phyloP scores from a whole-genome alignment of 2,329 filamentous ascomycete genomes.

The Exophiala alcalophila region DNA sequence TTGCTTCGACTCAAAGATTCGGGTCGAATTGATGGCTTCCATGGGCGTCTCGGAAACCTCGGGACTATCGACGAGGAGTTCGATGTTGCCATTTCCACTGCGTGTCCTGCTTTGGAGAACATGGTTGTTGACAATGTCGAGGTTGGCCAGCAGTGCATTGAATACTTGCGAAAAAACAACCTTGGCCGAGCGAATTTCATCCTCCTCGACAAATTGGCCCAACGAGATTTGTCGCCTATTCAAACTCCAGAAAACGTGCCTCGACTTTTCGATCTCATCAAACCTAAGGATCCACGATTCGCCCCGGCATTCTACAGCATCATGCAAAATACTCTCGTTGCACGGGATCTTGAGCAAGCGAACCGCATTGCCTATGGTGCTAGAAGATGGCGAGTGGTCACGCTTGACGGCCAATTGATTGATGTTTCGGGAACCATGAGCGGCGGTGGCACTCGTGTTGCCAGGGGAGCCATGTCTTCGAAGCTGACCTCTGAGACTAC shows the following conservation, averaged over 20 bases:
- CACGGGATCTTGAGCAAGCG: constrained; percentile 87
- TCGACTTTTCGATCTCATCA: constrained; percentile 87
- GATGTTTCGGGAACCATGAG: constrained; percentile 99
- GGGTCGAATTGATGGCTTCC: constrained; percentile 93
- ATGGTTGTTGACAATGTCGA: constrained; percentile 97
- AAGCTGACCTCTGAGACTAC: constrained; percentile 84
- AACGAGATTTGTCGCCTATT: constrained; percentile 73
- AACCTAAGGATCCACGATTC: constrained; percentile 82
- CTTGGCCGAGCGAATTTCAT: constrained; percentile 97
- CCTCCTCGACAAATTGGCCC: constrained; percentile 80
- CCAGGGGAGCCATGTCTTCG: constrained; percentile 93
- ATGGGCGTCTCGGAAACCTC: constrained; percentile 89
- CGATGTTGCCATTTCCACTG: constrained; percentile 97
- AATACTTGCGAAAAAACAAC: constrained; percentile 95
- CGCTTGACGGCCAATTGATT: constrained; percentile 89
- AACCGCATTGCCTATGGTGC: constrained; percentile 96
- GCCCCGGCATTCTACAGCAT: constrained; percentile 91
- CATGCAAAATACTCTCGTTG: constrained; percentile 91
- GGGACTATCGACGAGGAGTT: constrained; percentile 92
- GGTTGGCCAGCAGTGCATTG: constrained; percentile 94
- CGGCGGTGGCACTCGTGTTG: constrained; percentile 86
- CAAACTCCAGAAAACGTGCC: constrained; percentile 90
- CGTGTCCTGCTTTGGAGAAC: constrained; percentile 86
- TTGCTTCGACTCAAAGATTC: constrained; percentile 95
- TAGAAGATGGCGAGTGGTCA: constrained; percentile 92